Percentiles rank a stretch among this genome's conserved stretches.
Conservation (phyloP, 768 basidiomycete genomes). For the Pulveroboletus sp. region DNA sequence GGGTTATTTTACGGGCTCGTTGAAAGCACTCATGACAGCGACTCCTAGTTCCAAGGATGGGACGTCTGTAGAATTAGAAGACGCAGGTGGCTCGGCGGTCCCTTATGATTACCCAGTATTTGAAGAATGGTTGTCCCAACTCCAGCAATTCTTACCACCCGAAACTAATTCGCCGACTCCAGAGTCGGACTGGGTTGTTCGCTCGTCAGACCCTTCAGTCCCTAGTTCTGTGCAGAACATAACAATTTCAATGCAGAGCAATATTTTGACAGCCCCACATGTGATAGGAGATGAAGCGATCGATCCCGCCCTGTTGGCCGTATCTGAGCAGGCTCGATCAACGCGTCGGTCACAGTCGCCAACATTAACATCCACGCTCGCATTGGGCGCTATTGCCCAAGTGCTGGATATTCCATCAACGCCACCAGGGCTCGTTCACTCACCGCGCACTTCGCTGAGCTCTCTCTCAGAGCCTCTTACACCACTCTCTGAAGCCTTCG, state of each 20-base stretch:
- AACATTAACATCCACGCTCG: neutral
- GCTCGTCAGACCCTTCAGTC: neutral
- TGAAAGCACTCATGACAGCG: slow-evolving; percentile 25
- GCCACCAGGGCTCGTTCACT: slow-evolving; percentile 21
- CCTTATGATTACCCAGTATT: slow-evolving; percentile 37
- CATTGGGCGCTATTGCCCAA: slow-evolving; percentile 1
- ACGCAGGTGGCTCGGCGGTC: slow-evolving; percentile 1
- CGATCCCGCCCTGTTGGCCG: slow-evolving; percentile 31
- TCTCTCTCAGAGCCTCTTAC: slow-evolving; percentile 27
- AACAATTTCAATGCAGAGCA: neutral
- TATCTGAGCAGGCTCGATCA: slow-evolving; percentile 18
- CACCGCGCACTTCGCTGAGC: slow-evolving; percentile 31
- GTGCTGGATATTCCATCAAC: slow-evolving; percentile 3
- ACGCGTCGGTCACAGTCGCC: slow-evolving; percentile 1
- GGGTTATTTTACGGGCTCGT: slow-evolving; percentile 37
- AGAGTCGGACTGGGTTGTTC: slow-evolving; percentile 8
- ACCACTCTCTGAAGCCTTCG: slow-evolving; percentile 16
- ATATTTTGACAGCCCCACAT: neutral
- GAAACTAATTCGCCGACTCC: slow-evolving; percentile 5
- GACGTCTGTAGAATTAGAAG: slow-evolving; percentile 6
- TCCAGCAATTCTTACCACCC: slow-evolving; percentile 41
- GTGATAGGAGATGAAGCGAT: slow-evolving; percentile 22
- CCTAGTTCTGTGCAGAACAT: neutral
- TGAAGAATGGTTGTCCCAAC: slow-evolving; percentile 48
- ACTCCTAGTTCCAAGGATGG: slow-evolving; percentile 5